Base-by-base conservation (phyloP, 2,329 filamentous ascomycete genomes). In the Fusarium miscanthi region DNA sequence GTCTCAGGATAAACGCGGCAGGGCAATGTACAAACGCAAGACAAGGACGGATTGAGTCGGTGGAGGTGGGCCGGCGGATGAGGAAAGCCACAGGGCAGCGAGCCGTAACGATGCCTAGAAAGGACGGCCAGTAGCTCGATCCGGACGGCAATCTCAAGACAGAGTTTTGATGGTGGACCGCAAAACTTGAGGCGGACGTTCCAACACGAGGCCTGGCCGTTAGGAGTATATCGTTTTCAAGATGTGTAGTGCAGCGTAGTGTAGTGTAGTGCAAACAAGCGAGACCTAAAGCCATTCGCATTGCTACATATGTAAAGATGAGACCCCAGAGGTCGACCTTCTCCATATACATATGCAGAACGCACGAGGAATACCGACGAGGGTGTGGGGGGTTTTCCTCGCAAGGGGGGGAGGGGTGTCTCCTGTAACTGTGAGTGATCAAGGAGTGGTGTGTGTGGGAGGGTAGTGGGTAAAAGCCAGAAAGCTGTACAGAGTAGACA, bases 291-390 rank as follows among this genome's bases (percentile, higher is more conserved):
- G 74, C 63, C 72, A 70, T 76, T 62, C 65, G 63, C 68, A 71
- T 66, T 66, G 66, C 67, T 77, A 77, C 68, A 77, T 76, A 76
- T 77, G 75, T 75, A 75, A 62, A 73, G 65, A 70, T 68, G 71
- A 76, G 72, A 58, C 66, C 70, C 59, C 46, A 63, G 63, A 73
- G 69, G 73, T 70, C 56, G 74, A 72, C 52, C 64, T 71, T 71
- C 69, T 70, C 69, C 66, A 73, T 74, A 63, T 76, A 77, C 70
- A 71, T 69, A 72, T 72, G 73, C 67, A 77, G 69, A 56, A 62
- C 59, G 72, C 73, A 77, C 67, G 75, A 76, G 70, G 74, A 75
- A 67, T 76, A 77, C 73, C 75, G 70, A 65, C 66, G 65, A 74
- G 74, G 75, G 74, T 70, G 70, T 59, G 67, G 63, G 69, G 68